A percentile compares a stretch with the other conserved stretches of the same genome.
phyloP scores from a whole-genome alignment of 768 basidiomycete genomes.

The Ephemerocybe angulata region DNA sequence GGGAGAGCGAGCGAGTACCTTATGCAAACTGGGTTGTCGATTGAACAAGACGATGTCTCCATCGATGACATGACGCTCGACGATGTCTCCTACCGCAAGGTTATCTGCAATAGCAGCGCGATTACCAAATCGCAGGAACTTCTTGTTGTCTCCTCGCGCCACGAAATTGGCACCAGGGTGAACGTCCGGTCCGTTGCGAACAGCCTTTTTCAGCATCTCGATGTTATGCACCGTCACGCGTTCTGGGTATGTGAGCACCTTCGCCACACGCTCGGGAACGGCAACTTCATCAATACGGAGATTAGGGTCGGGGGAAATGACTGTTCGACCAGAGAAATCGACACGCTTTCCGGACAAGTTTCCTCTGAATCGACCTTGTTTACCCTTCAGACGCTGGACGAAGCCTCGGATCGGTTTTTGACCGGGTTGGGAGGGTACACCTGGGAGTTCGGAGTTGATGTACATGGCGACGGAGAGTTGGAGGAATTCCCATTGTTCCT shows the following conservation, averaged over 20 bases:
- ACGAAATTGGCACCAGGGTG: constrained; percentile 98
- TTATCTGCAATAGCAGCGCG: constrained; percentile 75
- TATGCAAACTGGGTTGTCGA: constrained; percentile 97
- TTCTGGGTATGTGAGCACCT: constrained; percentile 94
- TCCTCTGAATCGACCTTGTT: constrained; percentile 97
- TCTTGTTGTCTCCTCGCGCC: constrained; percentile 79
- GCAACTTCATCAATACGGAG: constrained; percentile 98
- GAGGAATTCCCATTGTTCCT: constrained; percentile 99
- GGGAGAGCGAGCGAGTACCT: constrained; percentile 40
- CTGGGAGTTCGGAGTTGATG: constrained; percentile 95
- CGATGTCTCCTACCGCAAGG: constrained; percentile 82
- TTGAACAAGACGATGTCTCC: constrained; percentile 98
- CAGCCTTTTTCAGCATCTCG: constrained; percentile 64
- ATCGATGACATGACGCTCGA: constrained; percentile 92
- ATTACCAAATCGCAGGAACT: constrained; percentile 87
- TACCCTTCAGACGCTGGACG: constrained; percentile 96
- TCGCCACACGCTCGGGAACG: constrained; percentile 92
- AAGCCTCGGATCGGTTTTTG: constrained; percentile 97
- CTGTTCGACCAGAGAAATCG: constrained; percentile 96
- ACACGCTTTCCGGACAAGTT: constrained; percentile 99
- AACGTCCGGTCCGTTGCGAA: constrained; percentile 83
- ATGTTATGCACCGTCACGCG: constrained; percentile 92
- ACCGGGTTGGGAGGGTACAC: constrained; percentile 80
- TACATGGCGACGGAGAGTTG: constrained; percentile 96
- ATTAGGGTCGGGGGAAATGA: constrained; percentile 99